phyloP scores from a whole-genome alignment of 2,329 filamentous ascomycete species.

The Epichloe sibirici region DNA sequence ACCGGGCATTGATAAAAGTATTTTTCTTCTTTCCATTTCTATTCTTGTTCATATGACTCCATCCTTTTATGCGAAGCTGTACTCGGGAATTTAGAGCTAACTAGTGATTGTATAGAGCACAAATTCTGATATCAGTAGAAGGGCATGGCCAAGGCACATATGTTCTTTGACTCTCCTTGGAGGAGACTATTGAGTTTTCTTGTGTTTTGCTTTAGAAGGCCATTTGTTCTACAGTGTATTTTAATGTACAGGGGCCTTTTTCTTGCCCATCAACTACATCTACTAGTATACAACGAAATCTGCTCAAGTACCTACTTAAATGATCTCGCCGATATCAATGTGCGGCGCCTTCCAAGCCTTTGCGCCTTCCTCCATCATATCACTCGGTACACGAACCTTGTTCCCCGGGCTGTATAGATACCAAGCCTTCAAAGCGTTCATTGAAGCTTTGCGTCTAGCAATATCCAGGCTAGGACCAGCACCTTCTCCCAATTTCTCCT shows the following conservation, averaged over 20 bases:
- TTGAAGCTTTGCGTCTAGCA: constrained; percentile 67
- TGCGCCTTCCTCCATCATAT: constrained; percentile 50
- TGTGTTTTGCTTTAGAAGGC: neutral
- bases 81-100: neutral
- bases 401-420: constrained; percentile 80
- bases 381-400: constrained; percentile 54
- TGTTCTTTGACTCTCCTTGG: neutral
- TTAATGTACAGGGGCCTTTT: constrained; percentile 23
- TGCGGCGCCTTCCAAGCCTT: constrained; percentile 54
- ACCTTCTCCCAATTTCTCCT: constrained; percentile 88
- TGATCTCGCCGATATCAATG: constrained; percentile 60
- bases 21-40: too few species aligned
- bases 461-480: constrained; percentile 65
- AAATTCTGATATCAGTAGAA: neutral
- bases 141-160: neutral
- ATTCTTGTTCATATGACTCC: too few species aligned
- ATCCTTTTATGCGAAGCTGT: neutral
- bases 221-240: constrained; percentile 26
- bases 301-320: constrained; percentile 24
- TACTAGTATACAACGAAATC: neutral
- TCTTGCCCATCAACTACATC: constrained; percentile 1
- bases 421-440: constrained; percentile 83
- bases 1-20: too few species aligned
- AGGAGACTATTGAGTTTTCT: too few species aligned
- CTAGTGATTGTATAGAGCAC: neutral